These are phyloP conservation scores for Lophiostoma macrostomum DNA, from an alignment of 495 filamentous ascomycete genomes.

Conservation along the genomic window DNA sequence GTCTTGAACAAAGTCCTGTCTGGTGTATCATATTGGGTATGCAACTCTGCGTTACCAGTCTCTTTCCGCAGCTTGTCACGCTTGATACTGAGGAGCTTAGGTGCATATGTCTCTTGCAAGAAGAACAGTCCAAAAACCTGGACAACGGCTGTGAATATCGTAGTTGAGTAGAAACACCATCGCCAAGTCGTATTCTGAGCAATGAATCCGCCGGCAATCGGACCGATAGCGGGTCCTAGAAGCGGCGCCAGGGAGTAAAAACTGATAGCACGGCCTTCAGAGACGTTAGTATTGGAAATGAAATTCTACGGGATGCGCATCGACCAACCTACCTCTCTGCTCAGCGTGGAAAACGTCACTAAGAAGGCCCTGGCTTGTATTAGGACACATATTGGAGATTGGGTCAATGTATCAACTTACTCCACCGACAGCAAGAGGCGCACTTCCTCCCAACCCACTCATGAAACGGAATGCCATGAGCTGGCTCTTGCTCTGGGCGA, in stretches of 20 bases:
- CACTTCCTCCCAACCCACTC: slow-evolving; percentile 42
- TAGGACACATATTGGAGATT: neutral
- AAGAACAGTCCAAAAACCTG: slow-evolving; percentile 64
- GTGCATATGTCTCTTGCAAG: slow-evolving; percentile 63
- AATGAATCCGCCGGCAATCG: slow-evolving; percentile 53
- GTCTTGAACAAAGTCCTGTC: slow-evolving; percentile 35
- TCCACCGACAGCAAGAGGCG: slow-evolving; percentile 43
- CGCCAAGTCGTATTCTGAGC: slow-evolving; percentile 57
- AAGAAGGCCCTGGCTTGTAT: slow-evolving; percentile 33
- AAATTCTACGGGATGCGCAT: too few species aligned
- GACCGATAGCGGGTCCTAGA: slow-evolving; percentile 44
- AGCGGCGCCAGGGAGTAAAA: slow-evolving; percentile 43
- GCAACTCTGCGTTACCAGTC: slow-evolving; percentile 59
- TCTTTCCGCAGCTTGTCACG: slow-evolving; percentile 57
- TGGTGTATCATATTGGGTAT: slow-evolving; percentile 60
- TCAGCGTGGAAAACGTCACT: slow-evolving; percentile 41
- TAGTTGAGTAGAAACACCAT: slow-evolving; percentile 46
- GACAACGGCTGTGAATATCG: slow-evolving; percentile 60
- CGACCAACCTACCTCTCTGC: slow-evolving; percentile 43
- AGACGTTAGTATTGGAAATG: too few species aligned
- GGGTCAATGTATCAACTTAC: neutral
- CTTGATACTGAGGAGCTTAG: slow-evolving; percentile 57
- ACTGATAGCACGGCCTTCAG: too few species aligned
- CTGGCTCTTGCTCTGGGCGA: slow-evolving; percentile 38
- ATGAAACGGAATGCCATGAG: slow-evolving; percentile 45